phyloP scores from a whole-genome alignment of 805 yeast species.

The Kazachstania taianensis region DNA sequence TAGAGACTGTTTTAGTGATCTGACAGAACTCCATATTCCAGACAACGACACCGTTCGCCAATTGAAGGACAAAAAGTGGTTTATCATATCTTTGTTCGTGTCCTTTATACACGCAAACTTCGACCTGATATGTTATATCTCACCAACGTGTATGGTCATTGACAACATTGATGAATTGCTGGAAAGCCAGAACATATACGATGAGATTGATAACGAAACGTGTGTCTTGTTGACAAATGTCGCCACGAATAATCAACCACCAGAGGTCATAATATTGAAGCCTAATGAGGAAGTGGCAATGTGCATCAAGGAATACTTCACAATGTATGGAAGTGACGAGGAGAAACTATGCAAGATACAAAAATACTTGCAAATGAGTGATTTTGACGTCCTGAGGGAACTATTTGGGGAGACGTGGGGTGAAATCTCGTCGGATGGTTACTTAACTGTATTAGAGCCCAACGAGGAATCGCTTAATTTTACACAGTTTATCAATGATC shows the following conservation, averaged over 20 bases:
- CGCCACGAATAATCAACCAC: constrained; percentile 6
- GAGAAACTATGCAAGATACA: constrained; percentile 10
- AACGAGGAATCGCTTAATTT: constrained; percentile 1
- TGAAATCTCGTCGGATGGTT: constrained; percentile 17
- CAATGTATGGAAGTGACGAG: constrained; percentile 20
- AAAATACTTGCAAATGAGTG: constrained; percentile 11
- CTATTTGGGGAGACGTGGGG: constrained; percentile 28
- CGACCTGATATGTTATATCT: constrained; percentile 25
- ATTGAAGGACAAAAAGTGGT: constrained; percentile 8
- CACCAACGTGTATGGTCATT: constrained; percentile 23
- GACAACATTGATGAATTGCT: constrained; percentile 26
- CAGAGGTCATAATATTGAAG: constrained; percentile 18
- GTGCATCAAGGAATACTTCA: constrained; percentile 27
- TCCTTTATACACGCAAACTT: constrained; percentile 12
- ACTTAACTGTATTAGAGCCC: constrained; percentile 5
- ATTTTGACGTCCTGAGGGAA: constrained; percentile 18
- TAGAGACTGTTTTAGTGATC: neutral
- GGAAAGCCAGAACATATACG: constrained; percentile 15
- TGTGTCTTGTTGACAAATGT: constrained; percentile 26
- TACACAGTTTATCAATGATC: neutral
- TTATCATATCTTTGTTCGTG: constrained; percentile 16
- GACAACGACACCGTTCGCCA: neutral
- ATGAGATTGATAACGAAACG: constrained; percentile 29
- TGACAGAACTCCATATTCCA: neutral
- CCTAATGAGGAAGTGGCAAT: constrained; percentile 25